Evolutionary conservation across 2,329 filamentous ascomycete species (phyloP), one percentile per base, ranked within the genome.

Genomic region (Penicillium palitans): DNA sequence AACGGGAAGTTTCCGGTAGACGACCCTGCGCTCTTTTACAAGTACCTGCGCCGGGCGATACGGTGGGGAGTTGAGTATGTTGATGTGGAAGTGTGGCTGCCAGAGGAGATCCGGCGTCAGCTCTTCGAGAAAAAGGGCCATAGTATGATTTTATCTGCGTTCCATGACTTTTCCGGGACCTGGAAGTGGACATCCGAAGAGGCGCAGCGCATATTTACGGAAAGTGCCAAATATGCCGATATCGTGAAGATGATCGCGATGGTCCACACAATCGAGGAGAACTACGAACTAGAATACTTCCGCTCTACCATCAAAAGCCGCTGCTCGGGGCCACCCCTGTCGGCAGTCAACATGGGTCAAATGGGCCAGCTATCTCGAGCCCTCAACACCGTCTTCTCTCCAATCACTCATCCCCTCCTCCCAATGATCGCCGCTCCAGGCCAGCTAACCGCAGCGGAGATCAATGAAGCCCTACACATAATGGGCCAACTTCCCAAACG

Each of bases 161-260:
- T 93, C 69, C 91, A 96, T 72, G 91, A 95, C 77, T 93, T 93
- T 69, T 92, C 90, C 0, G 90, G 90, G 2, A 87, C 81, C 0
- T 93, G 93, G 81, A 90, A 88, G 68, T 96, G 91, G 91, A 88
- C 89, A 0, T 90, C 90, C 0, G 76, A 83, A 7, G 83, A 89
- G 64, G 90, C 90, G 1, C 85, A 90, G 68, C 79, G 83, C 12
- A 82, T 93, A 4, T 96, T 93, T 66, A 79, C 85, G 59, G 83
- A 87, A 64, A 90, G 89, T 9, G 84, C 84, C 47, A 84, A 85
- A 58, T 91, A 92, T 65, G 89, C 89, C 47, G 90, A 96, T 72
- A 90, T 96, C 57, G 87, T 96, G 70, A 96, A 95, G 79, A 95
- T 96, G 90, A 95, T 95, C 68, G 87, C 89, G 33, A 88, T 93